Base-by-base conservation (phyloP, 371 early-diverging fungal genomes). In the Mucor saturninus region DNA sequence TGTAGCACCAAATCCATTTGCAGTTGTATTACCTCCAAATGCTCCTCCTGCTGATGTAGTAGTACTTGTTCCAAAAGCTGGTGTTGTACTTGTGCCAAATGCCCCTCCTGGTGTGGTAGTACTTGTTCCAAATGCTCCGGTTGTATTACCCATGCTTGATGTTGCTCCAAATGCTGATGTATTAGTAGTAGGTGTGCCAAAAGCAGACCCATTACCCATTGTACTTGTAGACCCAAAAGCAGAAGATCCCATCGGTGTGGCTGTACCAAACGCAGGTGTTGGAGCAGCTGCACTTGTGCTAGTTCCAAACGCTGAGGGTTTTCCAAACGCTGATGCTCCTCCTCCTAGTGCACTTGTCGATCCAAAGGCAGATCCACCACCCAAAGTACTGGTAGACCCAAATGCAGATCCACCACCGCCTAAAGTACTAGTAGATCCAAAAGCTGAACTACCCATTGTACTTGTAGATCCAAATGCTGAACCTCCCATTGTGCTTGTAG, bases 111-210 rank as follows among this genome's bases (percentile, higher is more conserved):
- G 21, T 21, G 21, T 13, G 53, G 71, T 49, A 37, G 10, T 15
- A 8, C 69, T 43, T 28, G 15, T 29, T 5, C 35, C 51, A 58
- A 60, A 50, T 14, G 61, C 35, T 32, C 48, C 21, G 21, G 21
- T 21, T 21, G 21, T 21, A 21, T 21, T 21, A 21, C 70, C 70
- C 11, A 67, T 29, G 3, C 46, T 35, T n/a, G 42, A 53, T 42
- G 74, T 51, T 11, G 54, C 39, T 15, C 75, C 80, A 69, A 76
- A 79, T 0, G 74, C 69, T 48, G 68, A 42, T 61, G 59, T 40
- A 10, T 56, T 30, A 4, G 55, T 48, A 13, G 32, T 40, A 1
- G 60, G 14, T 21, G 57, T 14, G 1, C 70, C 70, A 66, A 69
- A 69, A 14, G 63, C 67, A 13, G 69, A 51, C 0, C 52, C 59